Conservation (phyloP, 169 alveolate species). For the Plasmodium vivax region DNA sequence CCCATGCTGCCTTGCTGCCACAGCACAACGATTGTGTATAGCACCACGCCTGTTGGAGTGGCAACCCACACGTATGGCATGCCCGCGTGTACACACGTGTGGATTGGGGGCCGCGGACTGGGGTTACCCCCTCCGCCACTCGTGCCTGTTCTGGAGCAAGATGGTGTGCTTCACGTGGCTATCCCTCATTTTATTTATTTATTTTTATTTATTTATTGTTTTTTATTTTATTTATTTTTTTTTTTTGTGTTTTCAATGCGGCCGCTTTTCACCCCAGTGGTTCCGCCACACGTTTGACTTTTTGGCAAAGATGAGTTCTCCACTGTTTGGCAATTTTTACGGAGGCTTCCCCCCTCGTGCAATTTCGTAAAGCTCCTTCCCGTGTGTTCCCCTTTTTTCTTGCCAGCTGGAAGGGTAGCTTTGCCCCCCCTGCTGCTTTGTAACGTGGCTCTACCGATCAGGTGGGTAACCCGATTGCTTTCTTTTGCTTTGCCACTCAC, state of each 20-base stretch:
- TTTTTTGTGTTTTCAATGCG: neutral
- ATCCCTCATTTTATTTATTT: neutral
- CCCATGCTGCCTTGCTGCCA: neutral
- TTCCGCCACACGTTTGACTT: neutral
- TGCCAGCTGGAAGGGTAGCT: neutral
- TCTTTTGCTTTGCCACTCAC: too few relatives aligned
- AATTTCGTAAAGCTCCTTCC: neutral
- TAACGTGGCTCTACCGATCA: neutral
- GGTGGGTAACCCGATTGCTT: neutral
- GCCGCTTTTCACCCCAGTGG: neutral
- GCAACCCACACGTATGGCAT: neutral
- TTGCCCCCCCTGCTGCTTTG: neutral
- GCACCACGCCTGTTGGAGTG: neutral
- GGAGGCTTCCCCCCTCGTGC: neutral
- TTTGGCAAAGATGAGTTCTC: neutral
- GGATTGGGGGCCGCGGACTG: neutral
- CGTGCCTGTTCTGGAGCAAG: neutral
- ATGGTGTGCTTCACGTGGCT: neutral
- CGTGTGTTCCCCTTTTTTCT: neutral
- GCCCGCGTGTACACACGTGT: neutral
- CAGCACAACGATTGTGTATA: neutral
- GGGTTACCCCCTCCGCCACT: neutral
- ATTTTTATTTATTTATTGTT: neutral
- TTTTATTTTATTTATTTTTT: neutral
- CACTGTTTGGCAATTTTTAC: neutral